phyloP scores from a whole-genome alignment of 192 early-diverging fungal species.

The Backusella psychrophila region DNA sequence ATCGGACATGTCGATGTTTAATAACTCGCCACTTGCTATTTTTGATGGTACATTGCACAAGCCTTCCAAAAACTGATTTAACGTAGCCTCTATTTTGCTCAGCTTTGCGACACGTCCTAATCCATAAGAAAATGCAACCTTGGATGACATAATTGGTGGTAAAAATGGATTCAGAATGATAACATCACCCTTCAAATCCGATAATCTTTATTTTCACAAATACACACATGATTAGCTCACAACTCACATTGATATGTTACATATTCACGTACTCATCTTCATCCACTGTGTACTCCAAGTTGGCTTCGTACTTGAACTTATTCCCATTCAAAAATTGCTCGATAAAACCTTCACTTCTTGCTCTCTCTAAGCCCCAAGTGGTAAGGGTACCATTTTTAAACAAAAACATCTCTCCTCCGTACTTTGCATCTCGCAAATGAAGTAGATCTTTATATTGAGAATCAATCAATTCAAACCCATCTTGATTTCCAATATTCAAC shows the following conservation, averaged over 20 bases:
- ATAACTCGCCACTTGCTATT: background rate
- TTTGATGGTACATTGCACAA: background rate
- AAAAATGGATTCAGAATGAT: background rate
- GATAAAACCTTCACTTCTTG: background rate
- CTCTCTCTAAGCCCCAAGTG: background rate
- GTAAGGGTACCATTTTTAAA: background rate
- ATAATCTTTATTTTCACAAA: background rate
- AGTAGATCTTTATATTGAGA: background rate
- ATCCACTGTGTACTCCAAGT: background rate
- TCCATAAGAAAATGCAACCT: slow-evolving; percentile 4
- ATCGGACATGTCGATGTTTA: background rate
- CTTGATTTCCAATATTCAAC: background rate
- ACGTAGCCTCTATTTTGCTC: background rate
- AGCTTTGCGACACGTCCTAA: background rate
- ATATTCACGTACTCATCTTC: slow-evolving; percentile 8
- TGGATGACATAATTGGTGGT: background rate
- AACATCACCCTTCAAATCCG: background rate
- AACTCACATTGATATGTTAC: background rate
- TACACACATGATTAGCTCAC: background rate
- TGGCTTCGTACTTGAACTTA: background rate
- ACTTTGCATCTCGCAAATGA: background rate
- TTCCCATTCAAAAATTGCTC: background rate
- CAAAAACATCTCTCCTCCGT: background rate
- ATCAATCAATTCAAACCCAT: background rate
- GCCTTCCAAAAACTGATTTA: background rate